These are phyloP conservation scores for Saccharomycopsis oosterbeekiorum DNA, from an alignment of 805 yeast species.

Conservation along the genomic window DNA sequence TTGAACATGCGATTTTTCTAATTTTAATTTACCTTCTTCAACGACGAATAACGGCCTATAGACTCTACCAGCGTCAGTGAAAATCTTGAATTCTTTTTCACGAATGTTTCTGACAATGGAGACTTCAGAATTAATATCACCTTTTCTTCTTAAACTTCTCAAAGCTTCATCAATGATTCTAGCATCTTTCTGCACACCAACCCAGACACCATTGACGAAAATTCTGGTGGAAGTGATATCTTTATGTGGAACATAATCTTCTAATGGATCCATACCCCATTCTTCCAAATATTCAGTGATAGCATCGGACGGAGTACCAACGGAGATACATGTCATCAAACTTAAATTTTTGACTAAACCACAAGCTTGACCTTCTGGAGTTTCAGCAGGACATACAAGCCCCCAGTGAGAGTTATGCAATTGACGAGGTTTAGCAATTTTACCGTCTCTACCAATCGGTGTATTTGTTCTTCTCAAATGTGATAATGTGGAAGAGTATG, in stretches of 20 bases:
- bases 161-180: constrained; percentile 84
- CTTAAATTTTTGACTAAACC: constrained; percentile 96
- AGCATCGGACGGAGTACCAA: constrained; percentile 95
- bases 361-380: constrained; percentile 99
- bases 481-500: constrained; percentile 96
- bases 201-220: constrained; percentile 98
- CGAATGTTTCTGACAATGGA: constrained; percentile 94
- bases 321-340: constrained; percentile 94
- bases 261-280: constrained; percentile 99
- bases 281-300: constrained; percentile 88
- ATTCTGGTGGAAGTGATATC: constrained; percentile 88
- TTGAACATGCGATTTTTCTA: constrained; percentile 76
- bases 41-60: constrained; percentile 94
- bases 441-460: constrained; percentile 99
- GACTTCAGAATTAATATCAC: constrained; percentile 93
- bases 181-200: constrained; percentile 96
- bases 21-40: constrained; percentile 71
- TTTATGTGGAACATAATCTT: constrained; percentile 88
- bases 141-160: constrained; percentile 85
- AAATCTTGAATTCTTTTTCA: constrained; percentile 90
- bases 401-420: constrained; percentile 99
- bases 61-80: constrained; percentile 98
- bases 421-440: constrained; percentile 97
- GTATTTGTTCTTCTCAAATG: constrained; percentile 98
- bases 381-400: constrained; percentile 98